Evolutionary conservation across 148 eudicot genomes (phyloP).

Genomic region (Talinum fruticosum): DNA sequence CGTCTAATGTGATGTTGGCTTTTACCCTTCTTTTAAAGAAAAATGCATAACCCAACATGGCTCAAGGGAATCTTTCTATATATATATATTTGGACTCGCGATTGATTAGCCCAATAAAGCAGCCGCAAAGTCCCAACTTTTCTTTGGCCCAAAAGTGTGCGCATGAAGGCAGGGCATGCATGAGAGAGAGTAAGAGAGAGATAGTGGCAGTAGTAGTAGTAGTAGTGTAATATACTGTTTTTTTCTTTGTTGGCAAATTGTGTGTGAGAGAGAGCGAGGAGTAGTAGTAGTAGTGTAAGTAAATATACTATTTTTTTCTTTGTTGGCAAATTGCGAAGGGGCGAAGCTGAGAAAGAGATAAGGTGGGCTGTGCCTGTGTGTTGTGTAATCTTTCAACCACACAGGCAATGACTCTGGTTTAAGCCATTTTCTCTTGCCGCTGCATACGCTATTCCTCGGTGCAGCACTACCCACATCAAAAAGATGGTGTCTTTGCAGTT

Average conservation of each 20-base stretch:
- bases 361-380: constrained; percentile 14
- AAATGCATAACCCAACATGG: no score
- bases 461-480: background rate
- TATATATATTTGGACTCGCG: no score
- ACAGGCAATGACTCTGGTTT: constrained; percentile 16
- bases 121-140: background rate
- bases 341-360: constrained; percentile 14
- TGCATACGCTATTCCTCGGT: background rate
- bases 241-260: no score
- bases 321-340: background rate
- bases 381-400: constrained; percentile 22
- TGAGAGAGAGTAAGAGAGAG: background rate
- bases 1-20: no score
- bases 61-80: no score
- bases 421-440: background rate
- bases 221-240: no score
- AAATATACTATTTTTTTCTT: no score
- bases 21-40: no score
- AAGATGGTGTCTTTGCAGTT: constrained; percentile 52
- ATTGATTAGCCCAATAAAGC: no score
- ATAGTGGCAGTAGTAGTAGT: no score
- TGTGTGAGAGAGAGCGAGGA: no score
- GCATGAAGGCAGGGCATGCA: background rate
- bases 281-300: no score
- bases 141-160: background rate